A percentile compares a stretch with the other conserved stretches of the same genome.
Evolutionary conservation across 257 asterid species (phyloP).

Genomic region (Fraxinus pennsylvanica): DNA sequence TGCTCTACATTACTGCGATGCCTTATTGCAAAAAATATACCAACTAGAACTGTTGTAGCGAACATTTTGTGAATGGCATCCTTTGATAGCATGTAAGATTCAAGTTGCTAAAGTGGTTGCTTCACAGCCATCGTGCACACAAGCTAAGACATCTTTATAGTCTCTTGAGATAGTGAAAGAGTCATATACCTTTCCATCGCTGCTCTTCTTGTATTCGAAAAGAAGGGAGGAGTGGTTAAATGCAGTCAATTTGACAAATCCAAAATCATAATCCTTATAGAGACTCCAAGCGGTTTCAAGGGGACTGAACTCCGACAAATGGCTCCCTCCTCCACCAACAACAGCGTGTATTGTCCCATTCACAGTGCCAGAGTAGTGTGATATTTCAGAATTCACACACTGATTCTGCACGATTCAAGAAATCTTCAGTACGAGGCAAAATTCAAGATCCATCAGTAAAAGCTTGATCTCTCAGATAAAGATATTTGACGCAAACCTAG

Average conservation of each 20-base stretch:
- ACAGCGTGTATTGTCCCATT: constrained; percentile 61
- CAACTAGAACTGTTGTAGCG: background rate
- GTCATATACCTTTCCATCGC: background rate
- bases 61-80: background rate
- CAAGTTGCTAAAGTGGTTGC: constrained; percentile 41
- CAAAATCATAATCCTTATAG: constrained; percentile 44
- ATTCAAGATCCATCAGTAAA: no score
- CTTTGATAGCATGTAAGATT: background rate
- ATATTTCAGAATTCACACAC: constrained; percentile 49
- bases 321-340: constrained; percentile 58
- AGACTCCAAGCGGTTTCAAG: constrained; percentile 45
- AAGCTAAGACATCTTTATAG: constrained; percentile 44
- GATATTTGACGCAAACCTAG: background rate
- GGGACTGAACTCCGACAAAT: constrained; percentile 26
- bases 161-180: constrained; percentile 7
- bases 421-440: constrained; percentile 48
- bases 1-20: no score
- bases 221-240: background rate
- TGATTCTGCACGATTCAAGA: constrained; percentile 42
- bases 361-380: constrained; percentile 56
- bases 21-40: background rate
- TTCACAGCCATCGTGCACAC: constrained; percentile 67
- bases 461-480: no score
- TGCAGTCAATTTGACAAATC: constrained; percentile 17
- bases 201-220: background rate